Conservation (phyloP, 2,329 filamentous ascomycete species). For the Epichloe aotearoae region DNA sequence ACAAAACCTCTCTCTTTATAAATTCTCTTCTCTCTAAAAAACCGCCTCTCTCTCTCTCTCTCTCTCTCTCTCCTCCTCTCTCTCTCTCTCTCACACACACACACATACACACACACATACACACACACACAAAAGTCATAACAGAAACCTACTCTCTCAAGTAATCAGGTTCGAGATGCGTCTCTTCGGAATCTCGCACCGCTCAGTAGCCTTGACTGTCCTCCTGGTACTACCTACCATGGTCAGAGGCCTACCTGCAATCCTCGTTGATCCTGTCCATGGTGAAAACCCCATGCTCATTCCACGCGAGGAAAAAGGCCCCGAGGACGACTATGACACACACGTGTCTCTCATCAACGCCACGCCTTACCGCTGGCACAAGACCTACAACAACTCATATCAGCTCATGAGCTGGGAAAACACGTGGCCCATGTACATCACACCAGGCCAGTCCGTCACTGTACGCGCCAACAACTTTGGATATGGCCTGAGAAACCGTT, state of each 20-base stretch:
- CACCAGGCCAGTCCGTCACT: slow-evolving; percentile 13
- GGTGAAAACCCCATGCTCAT: not conserved
- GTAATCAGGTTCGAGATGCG: not conserved
- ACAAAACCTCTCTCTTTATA: too few relatives aligned
- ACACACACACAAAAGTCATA: too few relatives aligned
- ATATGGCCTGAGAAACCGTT: not conserved
- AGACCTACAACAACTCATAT: slow-evolving; percentile 9
- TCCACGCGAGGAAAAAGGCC: not conserved
- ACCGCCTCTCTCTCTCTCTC: too few relatives aligned
- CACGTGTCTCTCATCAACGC: slow-evolving; percentile 18
- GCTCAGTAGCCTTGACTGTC: not conserved
- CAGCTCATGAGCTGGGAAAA: slow-evolving; percentile 11
- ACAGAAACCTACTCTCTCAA: too few relatives aligned
- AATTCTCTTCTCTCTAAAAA: too few relatives aligned
- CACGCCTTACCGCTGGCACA: slow-evolving; percentile 20
- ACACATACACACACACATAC: too few relatives aligned
- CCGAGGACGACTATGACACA: slow-evolving; percentile 5
- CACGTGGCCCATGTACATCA: slow-evolving; percentile 14
- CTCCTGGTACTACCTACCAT: not conserved
- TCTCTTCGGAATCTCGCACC: not conserved
- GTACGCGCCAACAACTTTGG: not conserved
- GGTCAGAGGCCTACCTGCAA: not conserved
- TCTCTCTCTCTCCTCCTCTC: too few relatives aligned
- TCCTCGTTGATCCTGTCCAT: not conserved
- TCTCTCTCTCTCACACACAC: too few relatives aligned